These are phyloP conservation scores for Acer campestre DNA, from an alignment of 345 rosid genomes.

Conservation along the genomic window DNA sequence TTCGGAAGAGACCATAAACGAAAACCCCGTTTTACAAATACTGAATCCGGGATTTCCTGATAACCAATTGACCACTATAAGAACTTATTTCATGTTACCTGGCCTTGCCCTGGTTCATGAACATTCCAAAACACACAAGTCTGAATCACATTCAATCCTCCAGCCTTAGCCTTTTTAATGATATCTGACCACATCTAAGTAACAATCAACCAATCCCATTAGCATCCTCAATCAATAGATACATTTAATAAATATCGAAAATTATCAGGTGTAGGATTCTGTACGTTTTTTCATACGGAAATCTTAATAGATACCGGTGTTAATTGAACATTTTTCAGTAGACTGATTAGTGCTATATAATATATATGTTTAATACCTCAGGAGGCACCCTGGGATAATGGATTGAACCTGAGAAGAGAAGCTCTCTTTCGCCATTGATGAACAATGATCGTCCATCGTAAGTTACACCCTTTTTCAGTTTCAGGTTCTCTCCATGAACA, in stretches of 20 bases:
- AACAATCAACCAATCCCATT: neutral
- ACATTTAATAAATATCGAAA: neutral
- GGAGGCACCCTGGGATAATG: constrained; percentile 36
- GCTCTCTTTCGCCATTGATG: constrained; percentile 34
- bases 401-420: constrained; percentile 39
- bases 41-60: neutral
- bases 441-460: constrained; percentile 32
- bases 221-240: neutral
- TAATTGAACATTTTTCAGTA: no score
- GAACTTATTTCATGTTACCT: constrained; percentile 26
- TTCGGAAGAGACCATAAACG: neutral
- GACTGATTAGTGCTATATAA: neutral
- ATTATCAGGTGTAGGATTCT: no score
- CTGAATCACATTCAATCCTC: constrained; percentile 55
- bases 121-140: constrained; percentile 60
- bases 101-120: constrained; percentile 50
- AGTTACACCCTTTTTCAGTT: constrained; percentile 11
- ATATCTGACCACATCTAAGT: constrained; percentile 52
- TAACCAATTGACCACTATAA: no score
- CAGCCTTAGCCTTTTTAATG: constrained; percentile 40
- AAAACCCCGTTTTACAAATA: neutral
- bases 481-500: neutral
- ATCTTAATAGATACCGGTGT: no score
- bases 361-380: constrained; percentile 13
- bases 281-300: no score